Evolutionary conservation across 352 stramenopile genomes (phyloP).

Genomic region (Globisporangium middletonii): DNA sequence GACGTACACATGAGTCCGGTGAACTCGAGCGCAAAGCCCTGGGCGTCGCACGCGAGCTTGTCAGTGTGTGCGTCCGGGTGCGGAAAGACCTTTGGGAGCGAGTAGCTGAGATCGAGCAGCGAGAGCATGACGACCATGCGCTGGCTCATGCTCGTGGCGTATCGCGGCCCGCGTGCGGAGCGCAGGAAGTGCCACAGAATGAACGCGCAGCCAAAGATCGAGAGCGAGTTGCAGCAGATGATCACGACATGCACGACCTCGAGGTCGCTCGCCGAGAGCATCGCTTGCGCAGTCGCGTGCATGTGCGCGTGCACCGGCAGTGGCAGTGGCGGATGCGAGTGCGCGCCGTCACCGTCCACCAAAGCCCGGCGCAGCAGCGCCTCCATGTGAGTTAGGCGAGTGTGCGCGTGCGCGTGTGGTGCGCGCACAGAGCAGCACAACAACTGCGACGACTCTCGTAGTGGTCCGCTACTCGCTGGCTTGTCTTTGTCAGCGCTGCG

Average conservation of each 20-base stretch:
- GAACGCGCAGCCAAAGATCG: slow-evolving; percentile 37
- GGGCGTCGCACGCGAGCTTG: slow-evolving; percentile 32
- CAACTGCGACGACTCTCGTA: not conserved
- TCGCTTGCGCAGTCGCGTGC: not conserved
- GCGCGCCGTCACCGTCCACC: not conserved
- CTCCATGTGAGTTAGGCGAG: not conserved
- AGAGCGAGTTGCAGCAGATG: slow-evolving; percentile 31
- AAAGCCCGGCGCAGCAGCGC: slow-evolving; percentile 12
- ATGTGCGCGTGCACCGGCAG: not conserved
- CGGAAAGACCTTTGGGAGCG: slow-evolving; percentile 47
- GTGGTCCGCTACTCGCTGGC: not conserved
- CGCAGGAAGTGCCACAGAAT: slow-evolving; percentile 43
- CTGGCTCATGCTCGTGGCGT: slow-evolving; percentile 42
- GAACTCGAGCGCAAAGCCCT: slow-evolving; percentile 49
- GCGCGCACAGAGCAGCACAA: too few species aligned
- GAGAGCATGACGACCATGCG: slow-evolving; percentile 72
- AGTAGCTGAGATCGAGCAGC: slow-evolving; percentile 45
- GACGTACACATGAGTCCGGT: slow-evolving; percentile 48
- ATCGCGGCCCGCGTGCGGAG: slow-evolving; percentile 11
- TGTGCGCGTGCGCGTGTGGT: not conserved
- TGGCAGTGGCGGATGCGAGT: not conserved
- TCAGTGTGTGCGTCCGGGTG: slow-evolving; percentile 15
- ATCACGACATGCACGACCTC: slow-evolving; percentile 29
- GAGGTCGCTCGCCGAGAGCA: slow-evolving; percentile 23
- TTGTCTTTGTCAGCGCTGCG: not conserved